Conservation (phyloP, 306 rosid genomes). For the Astragalus membranaceus region DNA sequence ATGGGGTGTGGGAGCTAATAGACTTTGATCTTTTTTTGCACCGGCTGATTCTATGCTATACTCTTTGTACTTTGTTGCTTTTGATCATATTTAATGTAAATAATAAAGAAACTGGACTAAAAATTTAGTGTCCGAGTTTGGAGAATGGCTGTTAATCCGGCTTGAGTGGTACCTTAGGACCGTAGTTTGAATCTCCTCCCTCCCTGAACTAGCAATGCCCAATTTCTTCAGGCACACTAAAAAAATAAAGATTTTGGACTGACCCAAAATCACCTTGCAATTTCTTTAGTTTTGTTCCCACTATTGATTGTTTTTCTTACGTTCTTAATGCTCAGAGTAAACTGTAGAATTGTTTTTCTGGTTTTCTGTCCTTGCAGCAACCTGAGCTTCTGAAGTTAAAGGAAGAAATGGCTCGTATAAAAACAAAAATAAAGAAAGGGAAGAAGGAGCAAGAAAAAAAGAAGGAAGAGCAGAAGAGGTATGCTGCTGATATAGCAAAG, state of each 20-base stretch:
- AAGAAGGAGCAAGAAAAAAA: conserved; percentile 69
- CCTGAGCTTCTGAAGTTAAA: conserved; percentile 90
- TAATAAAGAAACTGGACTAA: background rate
- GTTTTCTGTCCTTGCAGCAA: conserved; percentile 56
- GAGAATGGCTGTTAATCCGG: conserved; percentile 3
- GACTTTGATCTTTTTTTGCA: background rate
- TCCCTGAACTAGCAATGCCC: background rate
- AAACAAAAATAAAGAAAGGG: conserved; percentile 69
- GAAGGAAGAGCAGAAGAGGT: conserved; percentile 56
- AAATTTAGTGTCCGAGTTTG: conserved; percentile 4
- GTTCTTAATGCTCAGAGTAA: background rate
- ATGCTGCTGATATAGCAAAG: conserved; percentile 45
- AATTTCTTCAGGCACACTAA: background rate
- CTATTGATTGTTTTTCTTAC: conserved; percentile 4
- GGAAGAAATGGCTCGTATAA: conserved; percentile 91
- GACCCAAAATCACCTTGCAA: background rate
- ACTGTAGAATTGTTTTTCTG: conserved; percentile 14
- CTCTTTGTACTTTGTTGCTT: conserved; percentile 10
- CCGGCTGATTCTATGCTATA: background rate
- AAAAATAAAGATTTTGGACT: background rate
- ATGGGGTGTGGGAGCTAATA: background rate
- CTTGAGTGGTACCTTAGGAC: background rate
- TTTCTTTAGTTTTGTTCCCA: background rate
- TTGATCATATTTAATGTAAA: background rate
- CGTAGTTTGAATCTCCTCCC: background rate